Evolutionary conservation across 805 yeast species (phyloP).

Genomic region (Candida germanica): DNA sequence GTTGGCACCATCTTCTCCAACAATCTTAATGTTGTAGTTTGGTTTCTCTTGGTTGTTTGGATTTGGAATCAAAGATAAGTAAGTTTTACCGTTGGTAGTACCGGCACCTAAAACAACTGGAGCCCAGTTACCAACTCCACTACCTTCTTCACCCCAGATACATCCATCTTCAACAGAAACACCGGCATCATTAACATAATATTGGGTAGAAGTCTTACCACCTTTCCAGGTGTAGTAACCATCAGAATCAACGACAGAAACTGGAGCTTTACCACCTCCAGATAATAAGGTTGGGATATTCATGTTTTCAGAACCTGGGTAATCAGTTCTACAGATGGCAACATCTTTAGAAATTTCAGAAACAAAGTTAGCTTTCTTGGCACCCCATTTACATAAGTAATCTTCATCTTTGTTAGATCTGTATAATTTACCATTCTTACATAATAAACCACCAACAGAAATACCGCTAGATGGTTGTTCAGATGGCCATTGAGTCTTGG

Average conservation of each 20-base stretch:
- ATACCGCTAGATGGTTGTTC: constrained; percentile 84
- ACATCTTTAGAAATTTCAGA: constrained; percentile 62
- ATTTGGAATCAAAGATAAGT: constrained; percentile 90
- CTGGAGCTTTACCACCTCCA: constrained; percentile 62
- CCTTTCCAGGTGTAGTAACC: constrained; percentile 82
- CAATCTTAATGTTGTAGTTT: constrained; percentile 62
- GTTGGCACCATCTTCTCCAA: constrained; percentile 53
- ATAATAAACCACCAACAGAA: constrained; percentile 88
- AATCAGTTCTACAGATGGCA: constrained; percentile 96
- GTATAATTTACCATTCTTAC: constrained; percentile 83
- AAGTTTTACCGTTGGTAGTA: constrained; percentile 60
- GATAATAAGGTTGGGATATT: constrained; percentile 82
- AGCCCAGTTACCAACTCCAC: constrained; percentile 96
- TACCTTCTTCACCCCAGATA: constrained; percentile 81
- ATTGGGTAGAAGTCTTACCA: constrained; percentile 84
- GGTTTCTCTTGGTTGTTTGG: constrained; percentile 75
- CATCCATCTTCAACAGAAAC: constrained; percentile 88
- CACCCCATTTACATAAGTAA: constrained; percentile 88
- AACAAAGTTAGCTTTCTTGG: constrained; percentile 62
- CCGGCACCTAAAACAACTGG: constrained; percentile 96
- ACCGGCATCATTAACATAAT: constrained; percentile 97
- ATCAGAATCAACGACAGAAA: constrained; percentile 78
- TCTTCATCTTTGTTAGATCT: constrained; percentile 62
- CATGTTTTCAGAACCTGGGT: constrained; percentile 99
- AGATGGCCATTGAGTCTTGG: constrained; percentile 97